phyloP scores from a whole-genome alignment of 176 grass and related monocot species.

The Otatea glauca region DNA sequence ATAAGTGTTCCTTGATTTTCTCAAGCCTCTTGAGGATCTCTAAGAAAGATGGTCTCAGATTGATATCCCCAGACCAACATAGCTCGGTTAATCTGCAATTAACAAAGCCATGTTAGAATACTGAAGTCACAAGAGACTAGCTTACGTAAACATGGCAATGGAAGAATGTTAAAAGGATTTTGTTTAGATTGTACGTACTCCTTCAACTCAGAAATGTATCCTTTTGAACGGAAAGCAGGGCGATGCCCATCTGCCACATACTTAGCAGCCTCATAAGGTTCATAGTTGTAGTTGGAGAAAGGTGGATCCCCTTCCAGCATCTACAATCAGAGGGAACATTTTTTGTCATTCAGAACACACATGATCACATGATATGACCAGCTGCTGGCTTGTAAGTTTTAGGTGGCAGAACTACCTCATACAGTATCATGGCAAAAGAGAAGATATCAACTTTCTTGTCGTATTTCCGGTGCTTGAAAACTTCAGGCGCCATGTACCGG shows the following conservation, averaged over 20 bases:
- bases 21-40: constrained; percentile 96
- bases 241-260: constrained; percentile 84
- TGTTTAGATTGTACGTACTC: constrained; percentile 63
- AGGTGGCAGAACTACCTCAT: constrained; percentile 72
- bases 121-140: background rate
- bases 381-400: background rate
- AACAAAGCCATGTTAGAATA: constrained; percentile 31
- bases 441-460: constrained; percentile 99
- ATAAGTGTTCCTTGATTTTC: constrained; percentile 74
- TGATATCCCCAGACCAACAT: constrained; percentile 83
- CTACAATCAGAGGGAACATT: constrained; percentile 47
- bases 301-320: constrained; percentile 95
- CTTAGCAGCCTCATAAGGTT: constrained; percentile 97
- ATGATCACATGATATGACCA: background rate
- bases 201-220: constrained; percentile 68
- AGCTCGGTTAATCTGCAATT: constrained; percentile 68
- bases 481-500: constrained; percentile 99
- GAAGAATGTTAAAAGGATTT: background rate
- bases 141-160: background rate
- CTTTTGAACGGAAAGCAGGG: constrained; percentile 75
- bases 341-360: constrained; percentile 17
- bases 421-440: constrained; percentile 99
- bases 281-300: constrained; percentile 75
- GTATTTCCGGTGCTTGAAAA: constrained; percentile 96
- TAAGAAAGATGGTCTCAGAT: constrained; percentile 84